These are phyloP conservation scores for Plasmodium reichenowi DNA, from an alignment of 169 alveolate genomes.

Conservation along the genomic window DNA sequence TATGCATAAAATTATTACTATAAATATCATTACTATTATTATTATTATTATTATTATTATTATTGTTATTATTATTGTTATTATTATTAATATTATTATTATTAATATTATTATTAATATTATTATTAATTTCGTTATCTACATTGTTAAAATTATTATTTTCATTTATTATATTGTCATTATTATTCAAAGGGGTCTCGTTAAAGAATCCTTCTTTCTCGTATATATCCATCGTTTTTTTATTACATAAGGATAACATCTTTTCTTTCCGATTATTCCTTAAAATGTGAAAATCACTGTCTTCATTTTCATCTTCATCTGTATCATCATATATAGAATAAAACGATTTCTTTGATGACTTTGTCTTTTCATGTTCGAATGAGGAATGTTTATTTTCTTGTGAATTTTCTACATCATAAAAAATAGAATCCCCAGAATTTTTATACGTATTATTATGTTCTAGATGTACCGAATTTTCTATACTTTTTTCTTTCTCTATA, in stretches of 20 bases:
- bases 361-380: neutral
- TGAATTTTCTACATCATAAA: slow-evolving; percentile 38
- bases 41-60: no score
- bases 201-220: slow-evolving; percentile 25
- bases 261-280: slow-evolving; percentile 2
- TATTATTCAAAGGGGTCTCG: neutral
- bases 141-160: no score
- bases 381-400: slow-evolving; percentile 6
- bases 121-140: no score
- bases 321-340: slow-evolving; percentile 65
- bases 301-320: slow-evolving; percentile 42
- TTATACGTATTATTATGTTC: slow-evolving; percentile 10
- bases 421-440: slow-evolving; percentile 20
- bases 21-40: neutral
- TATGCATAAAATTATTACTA: slow-evolving; percentile 31
- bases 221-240: slow-evolving; percentile 24
- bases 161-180: neutral
- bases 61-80: no score
- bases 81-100: no score
- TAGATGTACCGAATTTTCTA: neutral
- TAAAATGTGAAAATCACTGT: slow-evolving; percentile 28
- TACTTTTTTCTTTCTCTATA: neutral
- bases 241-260: neutral
- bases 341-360: slow-evolving; percentile 47
- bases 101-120: no score